Evolutionary conservation across 2,329 filamentous ascomycete species (phyloP), one percentile per base, ranked within the genome.

Genomic region (Sarocladiaceae sp.): DNA sequence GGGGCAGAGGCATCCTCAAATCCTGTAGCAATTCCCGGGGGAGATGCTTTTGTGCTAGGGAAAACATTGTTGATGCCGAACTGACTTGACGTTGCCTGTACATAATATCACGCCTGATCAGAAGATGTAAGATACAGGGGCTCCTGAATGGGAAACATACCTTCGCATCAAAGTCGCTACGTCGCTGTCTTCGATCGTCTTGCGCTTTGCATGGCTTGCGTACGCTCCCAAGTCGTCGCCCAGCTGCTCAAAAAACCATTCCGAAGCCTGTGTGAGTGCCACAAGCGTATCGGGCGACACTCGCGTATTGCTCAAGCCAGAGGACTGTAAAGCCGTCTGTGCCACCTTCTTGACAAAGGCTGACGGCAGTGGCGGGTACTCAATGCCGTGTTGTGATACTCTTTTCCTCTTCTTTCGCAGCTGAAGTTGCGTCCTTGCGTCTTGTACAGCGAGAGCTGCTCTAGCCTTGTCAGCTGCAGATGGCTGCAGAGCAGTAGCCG

Each of bases 171-270:
- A 67, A 47, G 86, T 81, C 45, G 88, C 69, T 55, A 94, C 80
- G 60, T 95, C 89, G 53, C 77, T 84, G 61, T 93, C 87, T 55
- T 95, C 86, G 53, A 96, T 88, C 3, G 82, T 88, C 63, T 85
- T 93, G 24, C 89, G 78, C 24, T 85, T 83, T 4, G 85, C 88
- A 61, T 96, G 89, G 48, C 80, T 74, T 15, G 89, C 85, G 61
- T 90, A 95, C 2, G 82, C 83, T 11, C 78, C 78, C 45, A 95
- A 66, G 58, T 95, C 88, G 48, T 89, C 85, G 39, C 85, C 81
- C 2, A 86, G 69, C 62, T 95, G 89, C 64, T 94, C 88, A 60
- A 95, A 95, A 62, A 89, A 95, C 84, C 88, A 93, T 49, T 94
- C 87, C 3, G 86, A 86, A 1, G 88, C 87, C 58, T 88, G 83